A percentile compares a stretch with the other conserved stretches of the same genome.
Conservation (phyloP, 306 rosid species). For the Casuarina equisetifolia region DNA sequence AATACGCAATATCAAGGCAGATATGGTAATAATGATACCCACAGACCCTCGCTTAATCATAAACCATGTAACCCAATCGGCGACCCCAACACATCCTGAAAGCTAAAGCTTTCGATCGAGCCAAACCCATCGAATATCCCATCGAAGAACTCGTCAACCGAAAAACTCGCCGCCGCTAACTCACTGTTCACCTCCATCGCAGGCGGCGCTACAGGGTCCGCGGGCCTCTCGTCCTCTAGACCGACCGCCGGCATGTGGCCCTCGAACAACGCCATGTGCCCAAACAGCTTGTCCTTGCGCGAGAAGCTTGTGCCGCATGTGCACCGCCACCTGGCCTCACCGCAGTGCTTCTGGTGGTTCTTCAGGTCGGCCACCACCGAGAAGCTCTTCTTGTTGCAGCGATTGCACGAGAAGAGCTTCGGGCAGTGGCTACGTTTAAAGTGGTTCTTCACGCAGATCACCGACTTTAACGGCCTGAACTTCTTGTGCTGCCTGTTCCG, state of each 20-base stretch:
- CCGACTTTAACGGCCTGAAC: constrained; percentile 70
- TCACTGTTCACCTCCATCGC: constrained; percentile 28
- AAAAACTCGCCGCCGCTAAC: not conserved
- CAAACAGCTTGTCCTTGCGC: constrained; percentile 75
- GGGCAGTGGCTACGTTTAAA: constrained; percentile 95
- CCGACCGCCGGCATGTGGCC: constrained; percentile 83
- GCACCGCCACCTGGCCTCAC: constrained; percentile 67
- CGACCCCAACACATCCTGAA: constrained; percentile 38
- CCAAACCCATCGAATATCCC: constrained; percentile 54
- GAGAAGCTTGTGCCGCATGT: constrained; percentile 88
- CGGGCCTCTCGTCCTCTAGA: constrained; percentile 39
- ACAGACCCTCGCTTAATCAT: constrained; percentile 1
- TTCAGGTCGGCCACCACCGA: constrained; percentile 77
- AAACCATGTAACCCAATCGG: constrained; percentile 1
- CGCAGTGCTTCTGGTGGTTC: constrained; percentile 76
- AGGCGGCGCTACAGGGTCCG: not conserved
- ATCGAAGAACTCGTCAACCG: constrained; percentile 37
- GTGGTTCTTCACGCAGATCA: constrained; percentile 75
- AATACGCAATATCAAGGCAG: not conserved
- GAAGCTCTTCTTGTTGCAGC: constrained; percentile 73
- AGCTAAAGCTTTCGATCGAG: constrained; percentile 32
- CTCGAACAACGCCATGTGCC: constrained; percentile 74
- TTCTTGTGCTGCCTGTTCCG: constrained; percentile 57
- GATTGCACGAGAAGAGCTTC: constrained; percentile 68
- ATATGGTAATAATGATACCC: not conserved